Conservation (phyloP, 2,329 filamentous ascomycete genomes). For the Iodosphaeria phyllophila region DNA sequence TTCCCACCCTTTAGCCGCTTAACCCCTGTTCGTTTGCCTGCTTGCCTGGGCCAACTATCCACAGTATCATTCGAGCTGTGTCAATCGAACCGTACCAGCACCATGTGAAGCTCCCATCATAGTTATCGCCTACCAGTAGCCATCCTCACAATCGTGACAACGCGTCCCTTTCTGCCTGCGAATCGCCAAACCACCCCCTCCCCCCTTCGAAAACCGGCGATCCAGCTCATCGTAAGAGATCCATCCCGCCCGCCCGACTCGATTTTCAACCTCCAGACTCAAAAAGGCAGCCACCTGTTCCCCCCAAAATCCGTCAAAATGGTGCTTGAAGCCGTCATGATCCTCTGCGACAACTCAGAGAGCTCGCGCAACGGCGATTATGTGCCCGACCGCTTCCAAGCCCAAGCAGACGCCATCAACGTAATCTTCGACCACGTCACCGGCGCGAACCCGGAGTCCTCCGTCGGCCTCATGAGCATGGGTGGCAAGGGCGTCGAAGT, state of each 20-base stretch:
- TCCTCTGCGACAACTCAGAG: slow-evolving; percentile 98
- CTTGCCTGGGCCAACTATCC: too few relatives aligned
- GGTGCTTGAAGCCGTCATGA: slow-evolving; percentile 98
- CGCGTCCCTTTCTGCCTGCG: too few relatives aligned
- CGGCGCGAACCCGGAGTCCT: slow-evolving; percentile 87
- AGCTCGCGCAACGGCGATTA: slow-evolving; percentile 91
- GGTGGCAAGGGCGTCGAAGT: slow-evolving; percentile 95
- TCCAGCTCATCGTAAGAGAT: slow-evolving; percentile 1
- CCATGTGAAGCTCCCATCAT: too few relatives aligned
- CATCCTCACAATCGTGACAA: too few relatives aligned
- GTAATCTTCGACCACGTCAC: slow-evolving; percentile 94
- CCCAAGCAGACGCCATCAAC: slow-evolving; percentile 86
- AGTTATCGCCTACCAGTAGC: too few relatives aligned
- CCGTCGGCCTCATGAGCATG: slow-evolving; percentile 97
- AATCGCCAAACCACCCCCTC: too few relatives aligned
- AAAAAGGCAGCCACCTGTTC: slow-evolving; percentile 3
- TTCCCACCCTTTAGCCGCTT: too few relatives aligned
- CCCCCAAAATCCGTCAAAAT: slow-evolving; percentile 41
- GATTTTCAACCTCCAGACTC: slow-evolving; percentile 1
- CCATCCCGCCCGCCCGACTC: slow-evolving; percentile 1
- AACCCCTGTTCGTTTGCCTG: too few relatives aligned
- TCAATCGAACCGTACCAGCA: too few relatives aligned
- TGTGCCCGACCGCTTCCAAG: slow-evolving; percentile 85
- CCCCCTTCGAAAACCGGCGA: too few relatives aligned
- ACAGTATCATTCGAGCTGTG: too few relatives aligned